Conservation (phyloP, 192 early-diverging fungal genomes). For the Kickxella alabastrina region DNA sequence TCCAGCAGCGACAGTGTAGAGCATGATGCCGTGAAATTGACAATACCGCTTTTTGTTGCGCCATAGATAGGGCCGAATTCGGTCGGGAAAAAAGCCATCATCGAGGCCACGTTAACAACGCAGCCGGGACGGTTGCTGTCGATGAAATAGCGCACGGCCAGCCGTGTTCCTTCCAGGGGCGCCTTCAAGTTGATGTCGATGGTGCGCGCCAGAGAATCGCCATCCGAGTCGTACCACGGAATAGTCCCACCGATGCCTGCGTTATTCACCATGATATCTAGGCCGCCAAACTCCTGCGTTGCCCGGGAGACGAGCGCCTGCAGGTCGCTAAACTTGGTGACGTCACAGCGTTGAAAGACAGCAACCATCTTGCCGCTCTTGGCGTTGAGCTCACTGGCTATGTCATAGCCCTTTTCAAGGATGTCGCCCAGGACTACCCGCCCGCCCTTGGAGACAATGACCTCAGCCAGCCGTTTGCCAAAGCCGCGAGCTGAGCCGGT, state of each 20-base stretch:
- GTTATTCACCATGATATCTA: slow-evolving; percentile 64
- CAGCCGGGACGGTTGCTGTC: slow-evolving; percentile 55
- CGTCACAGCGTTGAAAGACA: slow-evolving; percentile 55
- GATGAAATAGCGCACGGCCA: slow-evolving; percentile 60
- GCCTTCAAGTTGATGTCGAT: slow-evolving; percentile 74
- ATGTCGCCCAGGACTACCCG: slow-evolving; percentile 65
- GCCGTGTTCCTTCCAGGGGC: slow-evolving; percentile 69
- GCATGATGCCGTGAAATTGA: slow-evolving; percentile 57
- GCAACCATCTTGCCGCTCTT: slow-evolving; percentile 10
- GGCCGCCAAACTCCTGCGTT: slow-evolving; percentile 51
- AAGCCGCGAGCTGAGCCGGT: slow-evolving; percentile 69
- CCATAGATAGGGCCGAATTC: slow-evolving; percentile 65
- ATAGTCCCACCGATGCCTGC: slow-evolving; percentile 55
- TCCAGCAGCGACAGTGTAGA: slow-evolving; percentile 40
- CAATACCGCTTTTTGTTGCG: slow-evolving; percentile 72
- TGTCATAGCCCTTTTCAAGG: slow-evolving; percentile 39
- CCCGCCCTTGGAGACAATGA: slow-evolving; percentile 57
- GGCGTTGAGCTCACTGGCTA: slow-evolving; percentile 39
- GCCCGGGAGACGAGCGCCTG: slow-evolving; percentile 39
- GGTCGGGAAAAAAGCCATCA: slow-evolving; percentile 62
- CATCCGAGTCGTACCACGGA: slow-evolving; percentile 45
- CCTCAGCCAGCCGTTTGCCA: slow-evolving; percentile 59
- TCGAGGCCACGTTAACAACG: slow-evolving; percentile 72
- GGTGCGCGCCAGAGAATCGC: slow-evolving; percentile 51
- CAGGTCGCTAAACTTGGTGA: slow-evolving; percentile 34